Base-by-base conservation (phyloP, 2,329 filamentous ascomycete species). In the Nemania sp. region DNA sequence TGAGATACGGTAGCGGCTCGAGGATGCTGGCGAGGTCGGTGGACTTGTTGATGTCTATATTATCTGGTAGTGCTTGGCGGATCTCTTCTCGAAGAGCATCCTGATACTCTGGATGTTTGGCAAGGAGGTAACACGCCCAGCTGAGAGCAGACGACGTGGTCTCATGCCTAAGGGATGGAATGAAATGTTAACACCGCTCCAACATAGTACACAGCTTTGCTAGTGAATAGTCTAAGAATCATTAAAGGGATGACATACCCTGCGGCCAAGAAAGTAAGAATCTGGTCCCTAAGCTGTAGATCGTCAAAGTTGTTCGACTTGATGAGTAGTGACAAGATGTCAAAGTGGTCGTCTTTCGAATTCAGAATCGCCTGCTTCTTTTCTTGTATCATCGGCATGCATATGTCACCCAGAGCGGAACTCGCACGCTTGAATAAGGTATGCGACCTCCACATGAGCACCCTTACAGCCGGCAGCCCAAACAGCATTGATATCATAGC, bases 1-100 rank as follows among this genome's bases (percentile, higher is more conserved):
- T 84, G 1, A 90, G 78, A 60, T 86, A 87, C 2, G 85, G 83
- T 30, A 91, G 76, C 14, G 77, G 75, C 64, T 90, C 86, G 48
- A 90, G 75, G 7, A 78, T 72, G 0, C 70, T 68, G 8, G 78
- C 76, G 0, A 79, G 72, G 11, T 60, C 55, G 6, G 49, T 46
- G 2, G 28, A 26, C 49, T 82, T 42, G 12, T 44, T 73, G 17
- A 66, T 58, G n/a, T 55, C 59, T 11, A 43, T 53, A 17, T 47
- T 57, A 7, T 60, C 59, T 0, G 74, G 78, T 5, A 88, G 75
- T 8, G 73, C 71, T 7, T 74, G 59, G 43, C 75, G 77, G 46
- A 90, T 73, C 67, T 90, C 87, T 15, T 77, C 70, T 11, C 86
- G 83, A 1, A 90, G 78, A 5, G 73, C 75, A 7, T 69, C 68